Base-by-base conservation (phyloP, 2,329 filamentous ascomycete species). In the Lasiodiplodia sp. region DNA sequence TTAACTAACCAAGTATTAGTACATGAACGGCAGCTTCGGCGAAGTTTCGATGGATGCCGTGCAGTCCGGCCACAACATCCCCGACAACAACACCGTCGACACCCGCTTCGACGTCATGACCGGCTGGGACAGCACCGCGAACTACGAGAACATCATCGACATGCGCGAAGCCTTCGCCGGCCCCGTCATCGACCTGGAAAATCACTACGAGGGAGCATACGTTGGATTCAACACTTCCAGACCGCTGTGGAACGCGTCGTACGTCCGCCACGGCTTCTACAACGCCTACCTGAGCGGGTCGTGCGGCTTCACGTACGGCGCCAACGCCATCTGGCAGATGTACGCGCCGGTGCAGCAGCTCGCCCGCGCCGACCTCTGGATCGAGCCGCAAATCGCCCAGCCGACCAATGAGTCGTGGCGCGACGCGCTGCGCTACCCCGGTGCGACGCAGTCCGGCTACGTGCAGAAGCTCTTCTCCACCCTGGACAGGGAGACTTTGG, bases 71-170 rank as follows among this genome's bases (percentile, higher is more conserved):
- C 62, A 65, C 66, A 88, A 90, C 71, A 83, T 87, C 21, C 82
- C 84, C 23, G 88, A 90, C 74, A 87, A 86, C 70, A 82, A 85
- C 75, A 79, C 84, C 14, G 78, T 87, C 55, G 84, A 87, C 44
- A 84, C 89, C 70, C 86, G 88, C 28, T 65, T 65, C 62, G n/a
- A n/a, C 10, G 62, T 23, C 3, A 16, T 65, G 21, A 21, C 6
- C 1, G 38, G 18, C 5, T 65, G 62, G 62, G 62, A 65, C 62
- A 11, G 11, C 11, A 65, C 62, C 10, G 21, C 3, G 12, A 65
- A 65, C 62, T 65, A 65, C 62, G 62, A 25, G 1, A 52, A 51
- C 62, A 53, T 66, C 23, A 18, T 40, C 63, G 49, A 31, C 18
- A 66, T 66, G 63, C 63, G 63, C 18, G 8, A 2, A 1, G 31